phyloP scores from a whole-genome alignment of 2,329 filamentous ascomycete genomes.

The Harringtonia lauricola region DNA sequence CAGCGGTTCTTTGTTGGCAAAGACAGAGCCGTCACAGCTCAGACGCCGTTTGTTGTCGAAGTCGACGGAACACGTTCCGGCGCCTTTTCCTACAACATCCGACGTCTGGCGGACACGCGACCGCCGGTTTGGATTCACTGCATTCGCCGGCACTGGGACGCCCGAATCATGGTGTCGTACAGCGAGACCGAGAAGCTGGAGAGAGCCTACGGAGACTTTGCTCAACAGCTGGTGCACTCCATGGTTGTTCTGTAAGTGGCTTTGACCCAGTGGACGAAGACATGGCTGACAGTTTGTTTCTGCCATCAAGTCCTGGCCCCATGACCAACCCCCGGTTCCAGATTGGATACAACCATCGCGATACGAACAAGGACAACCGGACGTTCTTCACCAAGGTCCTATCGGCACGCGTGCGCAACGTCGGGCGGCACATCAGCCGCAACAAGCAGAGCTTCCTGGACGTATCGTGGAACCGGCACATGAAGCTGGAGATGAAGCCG shows the following conservation, averaged over 20 bases:
- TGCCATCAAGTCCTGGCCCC: background rate
- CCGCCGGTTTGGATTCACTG: conserved; percentile 18
- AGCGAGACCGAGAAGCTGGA: conserved; percentile 11
- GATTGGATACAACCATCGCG: conserved; percentile 6
- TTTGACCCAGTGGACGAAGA: no score
- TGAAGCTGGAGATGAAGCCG: conserved; percentile 10
- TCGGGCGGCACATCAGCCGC: conserved; percentile 8
- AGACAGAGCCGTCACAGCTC: background rate
- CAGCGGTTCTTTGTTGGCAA: conserved; percentile 1
- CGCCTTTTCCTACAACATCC: conserved; percentile 14
- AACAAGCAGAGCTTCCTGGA: conserved; percentile 14
- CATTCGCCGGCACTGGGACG: conserved; percentile 20
- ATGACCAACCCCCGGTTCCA: conserved; percentile 7
- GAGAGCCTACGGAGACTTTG: conserved; percentile 14
- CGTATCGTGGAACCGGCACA: conserved; percentile 12
- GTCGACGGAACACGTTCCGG: conserved; percentile 10
- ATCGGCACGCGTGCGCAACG: conserved; percentile 9
- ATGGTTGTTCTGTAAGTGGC: conserved; percentile 14
- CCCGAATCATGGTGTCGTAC: conserved; percentile 15
- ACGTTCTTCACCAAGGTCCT: conserved; percentile 5
- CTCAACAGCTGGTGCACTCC: conserved; percentile 13
- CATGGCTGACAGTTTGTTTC: no score
- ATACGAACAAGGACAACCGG: background rate
- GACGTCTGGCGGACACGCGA: conserved; percentile 7
- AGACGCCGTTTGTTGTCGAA: conserved; percentile 13